Evolutionary conservation across 768 basidiomycete species (phyloP), one percentile per base, ranked within the genome.

Genomic region (Boletellus sp.): DNA sequence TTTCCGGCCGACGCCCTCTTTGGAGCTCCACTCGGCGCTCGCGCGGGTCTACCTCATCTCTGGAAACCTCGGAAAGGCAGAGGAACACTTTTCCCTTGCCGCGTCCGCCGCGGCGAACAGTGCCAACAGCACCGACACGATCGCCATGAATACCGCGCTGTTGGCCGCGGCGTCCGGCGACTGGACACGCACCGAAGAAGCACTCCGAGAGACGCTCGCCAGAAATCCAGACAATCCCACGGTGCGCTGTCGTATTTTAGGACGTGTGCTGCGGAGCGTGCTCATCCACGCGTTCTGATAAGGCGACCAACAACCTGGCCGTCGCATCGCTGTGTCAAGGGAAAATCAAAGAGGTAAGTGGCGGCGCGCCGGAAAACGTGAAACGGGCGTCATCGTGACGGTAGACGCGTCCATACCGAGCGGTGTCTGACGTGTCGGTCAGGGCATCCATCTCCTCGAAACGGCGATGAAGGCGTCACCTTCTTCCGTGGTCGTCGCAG

Each of bases 361-460:
- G 13, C 34, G 70, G 19, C 10, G 2, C 12, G 15, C 9, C 40
- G 17, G 26, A 23, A n/a, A 2, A 28, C n/a, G n/a, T 10, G 9
- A 28, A 28, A 10, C 16, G 36, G 34, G 20, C 3, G 15, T 4
- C 16, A 5, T 31, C n/a, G 17, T 26, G 8, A n/a, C n/a, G n/a
- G n/a, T n/a, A n/a, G n/a, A n/a, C 6, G 23, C 15, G 15, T 16
- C n/a, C 28, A 28, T 28, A 28, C 11, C 7, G 28, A 24, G 39
- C 5, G 20, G 12, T 7, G 13, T 6, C 26, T 46, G 33, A 48
- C 28, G n/a, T 5, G 37, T 44, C 7, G n/a, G 31, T 12, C 47
- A 90, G 86, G 85, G 80, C 3, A 90, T 90, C 42, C 76, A 81
- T 39, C 77, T 81, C 0, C 68, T 93, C 33, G 89, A 92, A 64